Base-by-base conservation (phyloP, 371 early-diverging fungal genomes). In the Encephalitozoon romaleae region DNA sequence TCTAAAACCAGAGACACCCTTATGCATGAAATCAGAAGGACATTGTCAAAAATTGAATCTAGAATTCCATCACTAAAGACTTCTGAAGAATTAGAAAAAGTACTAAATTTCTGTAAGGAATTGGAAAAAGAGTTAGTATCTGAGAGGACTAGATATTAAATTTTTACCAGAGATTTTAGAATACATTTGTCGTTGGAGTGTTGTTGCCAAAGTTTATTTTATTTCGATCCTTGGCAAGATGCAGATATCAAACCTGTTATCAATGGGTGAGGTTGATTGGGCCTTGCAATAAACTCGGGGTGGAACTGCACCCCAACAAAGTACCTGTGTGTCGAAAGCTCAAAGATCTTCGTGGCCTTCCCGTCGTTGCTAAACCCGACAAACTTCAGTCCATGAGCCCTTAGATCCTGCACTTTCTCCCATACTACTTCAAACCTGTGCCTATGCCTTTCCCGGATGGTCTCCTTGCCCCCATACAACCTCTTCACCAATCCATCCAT, bases 351-450 rank as follows among this genome's bases (percentile, higher is more conserved):
- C 92, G 96, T 95, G 72, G 95, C 91, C 81, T 92, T 88, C 26
- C 92, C 93, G 49, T 89, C 89, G 74, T 93, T 93, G 69, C 94
- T 94, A 70, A 89, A 88, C 76, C 94, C 98, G 53, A 96, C 89
- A 86, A 96, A 95, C 38, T 84, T 82, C 59, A 98, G 80, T 8
- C 97, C 98, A 54, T 89, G 84, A 12, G 81, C 77, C 86, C 97
- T 95, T 8, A 98, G 83, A 66, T 86, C 82, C 15, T 80, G 72
- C 9, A 92, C 89, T 76, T 88, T 87, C 59, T 90, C 88, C 8
- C 92, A 92, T 87, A 94, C 96, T 73, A 99, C 90, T 87, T 96
- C 98, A 85, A 95, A 99, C 66, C 97, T 89, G 82, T 99, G 99
- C 80, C 98, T 91, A 83, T 95, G 95, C 78, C 97, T 91, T 87